phyloP scores from a whole-genome alignment of 1,284 basidiomycete species.

The Entoloma clypeatum region DNA sequence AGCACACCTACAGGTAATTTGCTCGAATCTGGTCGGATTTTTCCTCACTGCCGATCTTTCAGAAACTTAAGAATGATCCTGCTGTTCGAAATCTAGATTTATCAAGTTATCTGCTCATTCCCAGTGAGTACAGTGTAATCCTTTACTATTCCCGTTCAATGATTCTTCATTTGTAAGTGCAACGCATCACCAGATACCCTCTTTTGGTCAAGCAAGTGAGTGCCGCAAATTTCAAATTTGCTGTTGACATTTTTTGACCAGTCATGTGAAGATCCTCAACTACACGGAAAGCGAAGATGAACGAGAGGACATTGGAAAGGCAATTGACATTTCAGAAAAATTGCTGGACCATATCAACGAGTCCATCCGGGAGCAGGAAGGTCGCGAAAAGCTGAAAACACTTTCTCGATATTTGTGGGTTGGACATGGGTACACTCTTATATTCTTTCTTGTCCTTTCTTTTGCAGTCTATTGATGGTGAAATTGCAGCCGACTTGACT shows the following conservation, averaged over 20 bases:
- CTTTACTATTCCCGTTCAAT: neutral
- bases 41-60: neutral
- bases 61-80: constrained; percentile 69
- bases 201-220: constrained; percentile 77
- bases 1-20: constrained; percentile 59
- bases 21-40: neutral
- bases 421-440: constrained; percentile 67
- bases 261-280: constrained; percentile 59
- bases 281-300: constrained; percentile 72
- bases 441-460: neutral
- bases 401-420: constrained; percentile 84
- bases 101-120: constrained; percentile 86
- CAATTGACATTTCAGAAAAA: constrained; percentile 65
- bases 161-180: constrained; percentile 65
- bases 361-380: constrained; percentile 82
- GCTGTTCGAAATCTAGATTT: constrained; percentile 81
- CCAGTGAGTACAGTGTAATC: constrained; percentile 55
- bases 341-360: constrained; percentile 86
- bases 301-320: constrained; percentile 46
- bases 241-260: neutral
- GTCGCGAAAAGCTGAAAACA: constrained; percentile 62
- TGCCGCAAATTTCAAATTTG: neutral
- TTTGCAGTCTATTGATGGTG: neutral
- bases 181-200: constrained; percentile 91
- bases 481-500: constrained; percentile 68